Conservation (phyloP, 148 eudicot species). For the Amaranthus palmeri region DNA sequence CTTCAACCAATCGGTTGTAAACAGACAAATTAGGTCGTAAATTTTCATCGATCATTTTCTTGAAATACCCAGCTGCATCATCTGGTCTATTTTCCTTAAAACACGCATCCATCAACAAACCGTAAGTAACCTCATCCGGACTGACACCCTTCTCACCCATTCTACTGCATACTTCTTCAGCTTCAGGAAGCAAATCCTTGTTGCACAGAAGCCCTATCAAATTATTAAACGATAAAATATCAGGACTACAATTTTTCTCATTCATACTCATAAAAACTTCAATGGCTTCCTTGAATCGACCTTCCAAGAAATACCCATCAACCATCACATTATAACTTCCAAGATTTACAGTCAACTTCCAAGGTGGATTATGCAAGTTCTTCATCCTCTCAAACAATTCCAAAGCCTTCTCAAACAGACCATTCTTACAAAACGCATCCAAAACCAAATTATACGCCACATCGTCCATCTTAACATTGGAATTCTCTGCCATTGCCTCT, state of each 20-base stretch:
- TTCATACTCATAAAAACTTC: constrained; percentile 76
- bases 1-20: constrained; percentile 70
- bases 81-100: constrained; percentile 68
- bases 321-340: constrained; percentile 88
- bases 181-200: constrained; percentile 58
- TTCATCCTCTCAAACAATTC: constrained; percentile 70
- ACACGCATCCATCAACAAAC: constrained; percentile 76
- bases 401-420: constrained; percentile 70
- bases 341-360: constrained; percentile 55
- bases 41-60: constrained; percentile 64
- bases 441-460: constrained; percentile 60
- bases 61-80: constrained; percentile 80
- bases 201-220: constrained; percentile 70
- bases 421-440: constrained; percentile 76
- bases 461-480: constrained; percentile 62
- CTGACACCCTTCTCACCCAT: constrained; percentile 71
- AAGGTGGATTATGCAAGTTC: constrained; percentile 68
- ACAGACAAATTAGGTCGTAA: constrained; percentile 73
- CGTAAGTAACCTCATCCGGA: constrained; percentile 80
- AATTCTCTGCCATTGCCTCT: constrained; percentile 44
- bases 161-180: constrained; percentile 66
- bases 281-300: constrained; percentile 61
- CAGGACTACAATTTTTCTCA: constrained; percentile 75
- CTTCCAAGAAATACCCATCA: constrained; percentile 69
- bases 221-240: constrained; percentile 73